These are phyloP conservation scores for Litsea cubeba DNA, from an alignment of 164 flowering plant genomes.

Conservation along the genomic window DNA sequence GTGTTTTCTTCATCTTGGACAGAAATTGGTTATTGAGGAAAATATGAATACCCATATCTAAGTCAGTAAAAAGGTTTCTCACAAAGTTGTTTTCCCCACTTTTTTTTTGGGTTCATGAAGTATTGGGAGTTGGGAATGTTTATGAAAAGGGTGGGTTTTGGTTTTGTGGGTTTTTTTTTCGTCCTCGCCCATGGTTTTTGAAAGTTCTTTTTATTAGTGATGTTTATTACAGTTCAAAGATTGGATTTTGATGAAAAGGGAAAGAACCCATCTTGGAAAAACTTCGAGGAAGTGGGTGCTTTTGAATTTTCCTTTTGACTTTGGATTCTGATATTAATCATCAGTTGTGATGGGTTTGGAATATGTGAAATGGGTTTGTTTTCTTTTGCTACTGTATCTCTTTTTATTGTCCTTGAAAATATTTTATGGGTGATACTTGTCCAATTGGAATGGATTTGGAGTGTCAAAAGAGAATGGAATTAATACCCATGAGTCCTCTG, in stretches of 20 bases:
- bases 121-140: not conserved
- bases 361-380: conserved; percentile 1
- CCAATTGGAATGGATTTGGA: not conserved
- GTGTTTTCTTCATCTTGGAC: not conserved
- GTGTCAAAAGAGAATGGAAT: not conserved
- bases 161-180: not conserved
- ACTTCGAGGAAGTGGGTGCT: not conserved
- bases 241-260: not conserved
- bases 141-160: not conserved
- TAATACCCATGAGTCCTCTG: not conserved
- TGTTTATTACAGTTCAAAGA: not conserved
- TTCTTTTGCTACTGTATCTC: not conserved
- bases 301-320: not conserved
- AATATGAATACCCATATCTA: conserved; percentile 10
- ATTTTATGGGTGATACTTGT: not conserved
- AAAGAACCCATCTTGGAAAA: conserved; percentile 4
- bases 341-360: not conserved
- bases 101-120: not conserved
- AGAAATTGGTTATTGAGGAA: not conserved
- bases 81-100: not conserved
- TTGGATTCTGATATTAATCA: conserved; percentile 5
- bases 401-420: not conserved
- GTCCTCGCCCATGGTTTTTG: not conserved
- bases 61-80: conserved; percentile 2
- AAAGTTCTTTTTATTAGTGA: not conserved